These are phyloP conservation scores for Cryptococcus hybrid DNA, from an alignment of 1,284 basidiomycete genomes.

Conservation along the genomic window DNA sequence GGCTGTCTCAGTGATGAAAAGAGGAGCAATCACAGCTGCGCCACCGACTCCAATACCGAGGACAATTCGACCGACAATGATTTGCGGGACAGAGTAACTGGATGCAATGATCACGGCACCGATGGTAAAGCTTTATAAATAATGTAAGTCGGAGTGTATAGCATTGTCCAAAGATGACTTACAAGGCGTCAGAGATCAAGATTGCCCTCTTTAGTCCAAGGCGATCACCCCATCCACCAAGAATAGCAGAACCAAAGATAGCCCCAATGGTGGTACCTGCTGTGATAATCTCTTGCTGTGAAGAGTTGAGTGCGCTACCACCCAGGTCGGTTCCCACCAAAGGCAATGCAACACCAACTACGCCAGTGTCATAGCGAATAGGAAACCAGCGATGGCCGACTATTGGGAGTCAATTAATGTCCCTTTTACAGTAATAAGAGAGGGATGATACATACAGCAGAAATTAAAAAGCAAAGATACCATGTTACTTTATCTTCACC, in stretches of 20 bases:
- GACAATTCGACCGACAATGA: no score
- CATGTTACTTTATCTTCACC: no score
- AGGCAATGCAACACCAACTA: conserved; percentile 20
- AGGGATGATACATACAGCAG: not conserved
- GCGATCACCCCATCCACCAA: no score
- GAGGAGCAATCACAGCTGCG: no score
- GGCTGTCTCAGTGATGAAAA: conserved; percentile 8
- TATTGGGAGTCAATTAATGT: not conserved
- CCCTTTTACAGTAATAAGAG: not conserved
- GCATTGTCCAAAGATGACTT: not conserved
- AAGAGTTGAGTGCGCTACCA: conserved; percentile 7
- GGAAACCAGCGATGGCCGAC: conserved; percentile 5
- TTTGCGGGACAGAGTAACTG: no score
- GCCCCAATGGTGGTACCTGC: conserved; percentile 23
- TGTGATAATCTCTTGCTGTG: conserved; percentile 21
- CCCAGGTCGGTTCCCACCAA: conserved; percentile 13
- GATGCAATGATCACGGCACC: conserved; percentile 45
- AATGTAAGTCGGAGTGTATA: no score
- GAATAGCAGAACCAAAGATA: conserved; percentile 9
- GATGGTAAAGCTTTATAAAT: conserved; percentile 16
- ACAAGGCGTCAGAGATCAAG: conserved; percentile 20
- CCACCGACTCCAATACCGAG: no score
- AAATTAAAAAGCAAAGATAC: conserved; percentile 26
- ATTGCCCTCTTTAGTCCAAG: conserved; percentile 17
- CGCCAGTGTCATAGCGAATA: not conserved